Evolutionary conservation across 768 basidiomycete genomes (phyloP).

Genomic region (Trametes maxima): DNA sequence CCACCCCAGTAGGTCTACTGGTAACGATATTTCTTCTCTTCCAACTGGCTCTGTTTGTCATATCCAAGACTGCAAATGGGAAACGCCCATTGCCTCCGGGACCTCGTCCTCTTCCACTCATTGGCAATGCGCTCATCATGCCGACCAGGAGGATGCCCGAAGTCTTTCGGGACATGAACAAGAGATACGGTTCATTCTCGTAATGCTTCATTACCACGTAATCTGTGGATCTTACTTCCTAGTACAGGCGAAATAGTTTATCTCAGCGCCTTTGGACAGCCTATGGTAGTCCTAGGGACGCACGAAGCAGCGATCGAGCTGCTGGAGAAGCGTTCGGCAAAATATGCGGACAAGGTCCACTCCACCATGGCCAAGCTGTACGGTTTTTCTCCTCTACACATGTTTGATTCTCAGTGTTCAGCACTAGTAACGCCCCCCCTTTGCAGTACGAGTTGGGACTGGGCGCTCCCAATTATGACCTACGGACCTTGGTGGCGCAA

Average conservation of each 20-base stretch:
- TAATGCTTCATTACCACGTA: not conserved
- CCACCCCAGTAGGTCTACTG: too few species aligned
- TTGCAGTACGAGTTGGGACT: not conserved
- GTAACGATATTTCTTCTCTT: too few species aligned
- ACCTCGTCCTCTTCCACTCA: not conserved
- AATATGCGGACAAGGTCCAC: conserved; percentile 32
- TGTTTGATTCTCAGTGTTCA: too few species aligned
- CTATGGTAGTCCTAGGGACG: conserved; percentile 33
- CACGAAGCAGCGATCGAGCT: conserved; percentile 34
- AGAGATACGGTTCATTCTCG: not conserved
- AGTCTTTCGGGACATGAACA: not conserved
- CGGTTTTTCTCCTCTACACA: not conserved
- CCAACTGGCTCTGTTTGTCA: not conserved
- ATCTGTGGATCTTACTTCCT: not conserved
- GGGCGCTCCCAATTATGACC: not conserved
- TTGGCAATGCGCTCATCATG: conserved; percentile 3
- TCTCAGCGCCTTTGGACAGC: conserved; percentile 23
- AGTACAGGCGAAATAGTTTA: conserved; percentile 21
- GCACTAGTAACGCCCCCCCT: not conserved
- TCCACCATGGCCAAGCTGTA: conserved; percentile 2
- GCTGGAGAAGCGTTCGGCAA: conserved; percentile 32
- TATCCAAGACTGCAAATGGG: not conserved
- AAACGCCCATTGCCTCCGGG: conserved; percentile 1
- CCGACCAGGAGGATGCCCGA: not conserved
- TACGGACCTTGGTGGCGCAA: conserved; percentile 19